These are phyloP conservation scores for Anastatica hierochuntica DNA, from an alignment of 345 rosid species.

Conservation along the genomic window DNA sequence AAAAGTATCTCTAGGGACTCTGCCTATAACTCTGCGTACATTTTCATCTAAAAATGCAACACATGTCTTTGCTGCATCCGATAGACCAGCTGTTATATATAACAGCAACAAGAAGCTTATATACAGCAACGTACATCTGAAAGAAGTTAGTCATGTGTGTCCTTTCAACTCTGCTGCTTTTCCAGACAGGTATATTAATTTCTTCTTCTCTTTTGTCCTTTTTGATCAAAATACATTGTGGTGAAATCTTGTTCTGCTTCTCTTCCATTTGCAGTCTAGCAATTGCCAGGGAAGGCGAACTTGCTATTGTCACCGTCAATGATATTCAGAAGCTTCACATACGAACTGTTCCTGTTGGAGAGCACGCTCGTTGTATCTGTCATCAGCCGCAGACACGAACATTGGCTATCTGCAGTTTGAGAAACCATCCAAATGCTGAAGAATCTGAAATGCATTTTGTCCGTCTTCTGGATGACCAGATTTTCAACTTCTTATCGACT, in stretches of 20 bases:
- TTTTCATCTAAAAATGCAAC: slow-evolving; percentile 83
- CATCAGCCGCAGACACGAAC: slow-evolving; percentile 94
- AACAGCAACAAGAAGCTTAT: slow-evolving; percentile 87
- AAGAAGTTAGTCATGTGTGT: slow-evolving; percentile 96
- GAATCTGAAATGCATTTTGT: slow-evolving; percentile 75
- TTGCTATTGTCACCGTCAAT: slow-evolving; percentile 88
- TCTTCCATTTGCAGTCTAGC: slow-evolving; percentile 62
- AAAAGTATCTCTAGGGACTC: slow-evolving; percentile 86
- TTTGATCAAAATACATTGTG: background rate
- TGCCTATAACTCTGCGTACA: slow-evolving; percentile 83
- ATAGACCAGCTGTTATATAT: slow-evolving; percentile 86
- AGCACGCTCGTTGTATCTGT: slow-evolving; percentile 83
- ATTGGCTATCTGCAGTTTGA: slow-evolving; percentile 72
- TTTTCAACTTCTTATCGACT: slow-evolving; percentile 65
- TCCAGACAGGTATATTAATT: slow-evolving; percentile 61
- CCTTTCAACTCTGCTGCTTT: slow-evolving; percentile 95
- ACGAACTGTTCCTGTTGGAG: slow-evolving; percentile 90
- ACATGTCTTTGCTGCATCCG: slow-evolving; percentile 88
- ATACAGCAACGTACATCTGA: slow-evolving; percentile 91
- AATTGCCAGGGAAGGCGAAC: slow-evolving; percentile 90
- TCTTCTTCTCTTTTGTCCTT: background rate
- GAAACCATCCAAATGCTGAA: slow-evolving; percentile 57
- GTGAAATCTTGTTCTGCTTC: slow-evolving; percentile 5
- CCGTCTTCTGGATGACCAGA: slow-evolving; percentile 77
- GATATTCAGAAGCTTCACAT: slow-evolving; percentile 98